Evolutionary conservation across 306 rosid genomes (phyloP), one percentile per base, ranked within the genome.

Genomic region (Lupinus albus): DNA sequence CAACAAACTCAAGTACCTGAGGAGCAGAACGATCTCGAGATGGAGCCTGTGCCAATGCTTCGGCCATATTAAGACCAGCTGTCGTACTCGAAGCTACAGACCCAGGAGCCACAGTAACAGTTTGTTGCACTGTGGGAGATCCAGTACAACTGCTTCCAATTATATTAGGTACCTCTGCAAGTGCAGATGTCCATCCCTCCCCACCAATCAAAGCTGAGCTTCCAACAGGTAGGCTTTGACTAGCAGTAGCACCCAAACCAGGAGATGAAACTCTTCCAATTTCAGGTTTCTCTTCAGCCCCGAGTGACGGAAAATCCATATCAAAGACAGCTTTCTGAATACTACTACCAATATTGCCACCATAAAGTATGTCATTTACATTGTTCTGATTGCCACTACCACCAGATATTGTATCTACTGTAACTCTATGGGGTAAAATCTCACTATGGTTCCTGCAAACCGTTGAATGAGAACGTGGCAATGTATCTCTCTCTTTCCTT

Each of bases 101-200:
- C 30, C 70, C 85, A 12, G 87, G 63, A 61, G 82, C 64, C 61
- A 78, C 38, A 71, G 77, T 72, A 70, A 38, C 80, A 78, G 81
- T 42, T 72, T 78, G 95, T 25, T 81, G 96, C 50, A 64, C 83
- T 33, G 84, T 36, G 52, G 63, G 61, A 64, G 92, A 80, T 51
- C 95, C 95, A 49, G 87, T 35, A 78, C 74, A 74, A 75, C 77
- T 81, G 83, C 85, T 82, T 75, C 90, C 91, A 60, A 89, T 84
- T 15, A 84, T 51, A 50, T 84, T 36, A 28, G 98, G 91, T 61
- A 89, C 95, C 81, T 92, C 98, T 10, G 82, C 96, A 18, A 92
- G 83, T 0, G 96, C 98, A 21, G 98, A 92, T 7, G 95, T 89
- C 92, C 96, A 89, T 70, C 95, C 96, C 73, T 92, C 98, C 63